Conservation (phyloP, 148 eudicot genomes). For the Vaccinium darrowii region DNA sequence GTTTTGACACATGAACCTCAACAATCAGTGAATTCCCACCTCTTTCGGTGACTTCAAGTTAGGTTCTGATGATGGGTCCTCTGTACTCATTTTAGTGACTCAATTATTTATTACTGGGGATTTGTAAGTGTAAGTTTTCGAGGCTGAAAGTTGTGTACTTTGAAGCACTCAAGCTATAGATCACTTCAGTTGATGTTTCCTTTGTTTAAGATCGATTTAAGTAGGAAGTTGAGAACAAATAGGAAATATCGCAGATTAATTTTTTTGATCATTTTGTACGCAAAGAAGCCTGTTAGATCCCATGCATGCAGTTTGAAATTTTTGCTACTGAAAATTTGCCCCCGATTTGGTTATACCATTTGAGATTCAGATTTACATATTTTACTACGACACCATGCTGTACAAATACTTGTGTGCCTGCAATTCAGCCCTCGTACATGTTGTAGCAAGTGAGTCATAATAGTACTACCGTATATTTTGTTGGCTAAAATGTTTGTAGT, state of each 20-base stretch:
- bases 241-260: not conserved
- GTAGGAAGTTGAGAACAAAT: not conserved
- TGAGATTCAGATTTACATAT: not conserved
- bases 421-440: not conserved
- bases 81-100: not conserved
- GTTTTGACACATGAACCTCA: not conserved
- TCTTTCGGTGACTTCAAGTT: not conserved
- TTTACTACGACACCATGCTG: not conserved
- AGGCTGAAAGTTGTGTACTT: not conserved
- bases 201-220: not conserved
- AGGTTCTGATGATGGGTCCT: conserved; percentile 8
- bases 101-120: not conserved
- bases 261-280: not conserved
- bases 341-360: not conserved
- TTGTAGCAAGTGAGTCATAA: too few relatives aligned
- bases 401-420: not conserved
- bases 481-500: too few relatives aligned
- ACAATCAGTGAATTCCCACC: not conserved
- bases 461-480: too few relatives aligned
- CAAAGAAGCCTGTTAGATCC: not conserved
- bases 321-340: not conserved
- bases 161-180: not conserved
- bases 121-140: not conserved
- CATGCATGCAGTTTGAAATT: not conserved
- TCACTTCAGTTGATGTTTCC: not conserved